These are phyloP conservation scores for Durotheca rogersii DNA, from an alignment of 495 filamentous ascomycete genomes.

Conservation along the genomic window DNA sequence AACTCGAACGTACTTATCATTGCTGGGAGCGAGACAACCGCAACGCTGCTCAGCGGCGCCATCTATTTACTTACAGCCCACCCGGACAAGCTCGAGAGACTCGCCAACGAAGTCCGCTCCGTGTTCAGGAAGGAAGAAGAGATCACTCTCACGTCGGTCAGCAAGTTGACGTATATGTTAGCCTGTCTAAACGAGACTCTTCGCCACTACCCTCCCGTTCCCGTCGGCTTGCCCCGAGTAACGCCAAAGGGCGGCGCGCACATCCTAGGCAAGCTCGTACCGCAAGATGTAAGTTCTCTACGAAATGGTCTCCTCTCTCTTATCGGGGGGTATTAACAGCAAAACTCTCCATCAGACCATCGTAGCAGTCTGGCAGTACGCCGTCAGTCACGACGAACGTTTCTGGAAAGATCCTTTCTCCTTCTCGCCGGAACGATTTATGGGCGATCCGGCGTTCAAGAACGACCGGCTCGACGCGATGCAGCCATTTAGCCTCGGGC, in stretches of 20 bases:
- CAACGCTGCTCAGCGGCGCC: slow-evolving; percentile 46
- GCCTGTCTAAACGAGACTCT: slow-evolving; percentile 54
- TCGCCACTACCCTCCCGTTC: slow-evolving; percentile 52
- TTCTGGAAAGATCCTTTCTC: slow-evolving; percentile 48
- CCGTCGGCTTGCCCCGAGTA: slow-evolving; percentile 46
- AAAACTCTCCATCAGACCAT: slow-evolving; percentile 47
- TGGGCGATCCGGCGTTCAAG: slow-evolving; percentile 42
- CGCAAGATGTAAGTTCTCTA: slow-evolving; percentile 38
- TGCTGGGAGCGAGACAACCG: slow-evolving; percentile 55
- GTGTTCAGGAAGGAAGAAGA: slow-evolving; percentile 45
- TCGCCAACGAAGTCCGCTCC: slow-evolving; percentile 47
- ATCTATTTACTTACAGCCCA: slow-evolving; percentile 49
- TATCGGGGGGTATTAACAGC: neutral
- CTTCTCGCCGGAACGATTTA: slow-evolving; percentile 55
- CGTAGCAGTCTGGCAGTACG: slow-evolving; percentile 51
- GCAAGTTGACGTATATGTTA: slow-evolving; percentile 48
- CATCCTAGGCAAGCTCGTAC: slow-evolving; percentile 48
- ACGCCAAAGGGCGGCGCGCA: slow-evolving; percentile 46
- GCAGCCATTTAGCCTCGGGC: slow-evolving; percentile 56
- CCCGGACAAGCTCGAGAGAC: slow-evolving; percentile 38
- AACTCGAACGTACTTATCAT: slow-evolving; percentile 36
- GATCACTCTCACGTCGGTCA: slow-evolving; percentile 47
- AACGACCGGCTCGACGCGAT: slow-evolving; percentile 49
- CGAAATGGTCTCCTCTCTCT: neutral
- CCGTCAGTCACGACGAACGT: slow-evolving; percentile 40